Evolutionary conservation across 805 yeast genomes (phyloP).

Genomic region (Zygosaccharomyces bailii): DNA sequence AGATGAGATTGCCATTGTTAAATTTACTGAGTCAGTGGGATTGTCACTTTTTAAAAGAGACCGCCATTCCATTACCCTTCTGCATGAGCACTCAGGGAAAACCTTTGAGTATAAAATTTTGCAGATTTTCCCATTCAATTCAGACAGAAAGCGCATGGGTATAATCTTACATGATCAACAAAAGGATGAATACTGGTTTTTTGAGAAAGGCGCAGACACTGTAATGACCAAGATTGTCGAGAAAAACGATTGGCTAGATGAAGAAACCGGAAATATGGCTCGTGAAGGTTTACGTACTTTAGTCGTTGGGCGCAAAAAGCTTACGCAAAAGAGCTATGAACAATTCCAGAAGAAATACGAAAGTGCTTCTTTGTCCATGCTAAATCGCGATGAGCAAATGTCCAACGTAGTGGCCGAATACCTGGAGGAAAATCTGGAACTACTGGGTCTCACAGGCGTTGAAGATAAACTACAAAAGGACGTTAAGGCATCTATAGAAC

Average conservation of each 20-base stretch:
- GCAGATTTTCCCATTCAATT: slow-evolving; percentile 88
- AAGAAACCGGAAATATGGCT: slow-evolving; percentile 96
- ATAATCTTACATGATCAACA: slow-evolving; percentile 64
- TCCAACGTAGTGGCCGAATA: slow-evolving; percentile 61
- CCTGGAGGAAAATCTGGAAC: slow-evolving; percentile 78
- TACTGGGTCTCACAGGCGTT: slow-evolving; percentile 93
- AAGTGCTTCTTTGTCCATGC: slow-evolving; percentile 75
- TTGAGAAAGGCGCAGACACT: slow-evolving; percentile 94
- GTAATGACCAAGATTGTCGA: slow-evolving; percentile 85
- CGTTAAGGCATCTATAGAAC: slow-evolving; percentile 88
- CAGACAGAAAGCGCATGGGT: slow-evolving; percentile 97
- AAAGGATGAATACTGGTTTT: slow-evolving; percentile 74
- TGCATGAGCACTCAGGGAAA: slow-evolving; percentile 57
- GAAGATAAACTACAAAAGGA: slow-evolving; percentile 91
- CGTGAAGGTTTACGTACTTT: slow-evolving; percentile 95
- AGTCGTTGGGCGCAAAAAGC: slow-evolving; percentile 83
- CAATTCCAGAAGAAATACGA: slow-evolving; percentile 62
- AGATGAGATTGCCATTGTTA: slow-evolving; percentile 95
- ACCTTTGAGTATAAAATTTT: slow-evolving; percentile 60
- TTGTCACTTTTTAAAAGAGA: slow-evolving; percentile 78
- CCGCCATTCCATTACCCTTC: slow-evolving; percentile 64
- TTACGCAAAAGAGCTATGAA: slow-evolving; percentile 52
- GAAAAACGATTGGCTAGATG: slow-evolving; percentile 93
- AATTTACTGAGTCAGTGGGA: slow-evolving; percentile 85
- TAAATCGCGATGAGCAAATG: slow-evolving; percentile 72